Conservation (phyloP, 306 rosid species). For the Lathyrus sativus region DNA sequence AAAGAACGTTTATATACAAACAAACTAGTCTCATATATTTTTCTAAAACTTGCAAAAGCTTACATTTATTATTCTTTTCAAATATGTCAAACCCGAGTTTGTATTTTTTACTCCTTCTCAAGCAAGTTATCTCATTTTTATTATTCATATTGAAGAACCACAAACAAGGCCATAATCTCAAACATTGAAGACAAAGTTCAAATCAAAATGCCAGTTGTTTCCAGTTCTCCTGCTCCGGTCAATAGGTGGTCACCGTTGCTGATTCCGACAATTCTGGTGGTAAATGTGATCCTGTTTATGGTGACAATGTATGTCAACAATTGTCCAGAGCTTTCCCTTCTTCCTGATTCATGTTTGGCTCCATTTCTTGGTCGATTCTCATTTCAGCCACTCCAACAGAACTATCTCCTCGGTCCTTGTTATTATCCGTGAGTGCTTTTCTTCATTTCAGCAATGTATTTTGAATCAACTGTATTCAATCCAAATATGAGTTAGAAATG, state of each 20-base stretch:
- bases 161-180: too few relatives aligned
- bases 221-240: constrained; percentile 28
- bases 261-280: constrained; percentile 60
- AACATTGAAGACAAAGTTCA: background rate
- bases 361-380: constrained; percentile 69
- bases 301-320: constrained; percentile 60
- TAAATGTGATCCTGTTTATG: constrained; percentile 52
- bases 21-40: too few relatives aligned
- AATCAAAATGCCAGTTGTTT: background rate
- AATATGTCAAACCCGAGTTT: too few relatives aligned
- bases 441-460: background rate
- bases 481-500: background rate
- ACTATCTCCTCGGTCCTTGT: constrained; percentile 82
- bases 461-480: too few relatives aligned
- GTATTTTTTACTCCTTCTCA: too few relatives aligned
- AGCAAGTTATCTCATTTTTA: too few relatives aligned
- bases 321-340: constrained; percentile 51
- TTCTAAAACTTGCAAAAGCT: too few relatives aligned
- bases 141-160: too few relatives aligned
- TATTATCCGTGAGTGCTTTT: constrained; percentile 49
- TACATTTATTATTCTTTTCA: too few relatives aligned
- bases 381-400: constrained; percentile 70
- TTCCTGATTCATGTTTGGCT: constrained; percentile 44
- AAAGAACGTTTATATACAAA: too few relatives aligned
- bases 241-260: constrained; percentile 64